Evolutionary conservation across 106 monocot species (phyloP).

Genomic region (Dioscorea dumetorum): DNA sequence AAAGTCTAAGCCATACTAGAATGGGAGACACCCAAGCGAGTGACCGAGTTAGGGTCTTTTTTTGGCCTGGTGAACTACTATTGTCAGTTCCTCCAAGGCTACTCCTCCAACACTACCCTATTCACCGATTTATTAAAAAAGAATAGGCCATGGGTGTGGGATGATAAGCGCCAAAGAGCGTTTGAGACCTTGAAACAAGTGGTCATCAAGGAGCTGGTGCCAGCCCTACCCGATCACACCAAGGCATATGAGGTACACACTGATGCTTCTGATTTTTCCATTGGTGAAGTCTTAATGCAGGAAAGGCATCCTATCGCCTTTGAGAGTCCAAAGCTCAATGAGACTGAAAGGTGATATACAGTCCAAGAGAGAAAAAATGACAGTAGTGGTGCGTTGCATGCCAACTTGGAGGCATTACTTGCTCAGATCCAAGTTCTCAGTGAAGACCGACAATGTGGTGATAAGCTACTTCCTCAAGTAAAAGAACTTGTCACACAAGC

Average conservation of each 20-base stretch:
- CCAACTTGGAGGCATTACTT: constrained; percentile 6
- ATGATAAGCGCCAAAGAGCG: too few species aligned
- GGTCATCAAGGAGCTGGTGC: too few species aligned
- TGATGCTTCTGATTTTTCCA: too few species aligned
- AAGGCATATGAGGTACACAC: too few species aligned
- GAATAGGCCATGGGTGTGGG: too few species aligned
- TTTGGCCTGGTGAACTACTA: neutral
- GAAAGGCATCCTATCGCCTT: neutral
- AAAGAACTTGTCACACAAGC: neutral
- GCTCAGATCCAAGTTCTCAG: neutral
- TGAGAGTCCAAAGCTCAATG: neutral
- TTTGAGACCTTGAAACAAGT: too few species aligned
- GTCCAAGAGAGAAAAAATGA: constrained; percentile 11
- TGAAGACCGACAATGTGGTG: constrained; percentile 1
- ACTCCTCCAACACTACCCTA: too few species aligned
- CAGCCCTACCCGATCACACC: too few species aligned
- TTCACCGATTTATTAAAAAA: too few species aligned
- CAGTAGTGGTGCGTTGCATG: constrained; percentile 2
- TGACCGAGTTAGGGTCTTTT: constrained; percentile 3
- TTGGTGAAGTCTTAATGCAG: too few species aligned
- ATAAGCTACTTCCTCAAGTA: neutral
- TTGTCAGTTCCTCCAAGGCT: too few species aligned
- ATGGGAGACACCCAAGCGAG: neutral
- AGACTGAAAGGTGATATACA: neutral
- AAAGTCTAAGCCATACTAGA: neutral